Evolutionary conservation across 192 early-diverging fungal species (phyloP).

Genomic region (Cladochytrium replicatum): DNA sequence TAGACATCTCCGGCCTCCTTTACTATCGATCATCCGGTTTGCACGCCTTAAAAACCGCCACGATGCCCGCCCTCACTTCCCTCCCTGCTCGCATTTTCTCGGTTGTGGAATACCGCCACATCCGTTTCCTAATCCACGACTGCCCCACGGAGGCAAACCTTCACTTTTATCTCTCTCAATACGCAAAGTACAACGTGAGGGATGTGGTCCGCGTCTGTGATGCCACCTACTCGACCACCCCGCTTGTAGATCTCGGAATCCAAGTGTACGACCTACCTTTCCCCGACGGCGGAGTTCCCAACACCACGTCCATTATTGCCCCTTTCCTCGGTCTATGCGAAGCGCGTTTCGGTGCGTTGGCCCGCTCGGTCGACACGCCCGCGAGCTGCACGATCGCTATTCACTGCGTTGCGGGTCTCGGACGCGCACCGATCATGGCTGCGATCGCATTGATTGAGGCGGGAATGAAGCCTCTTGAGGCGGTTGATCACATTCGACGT

Average conservation of each 20-base stretch:
- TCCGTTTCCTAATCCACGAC: conserved; percentile 87
- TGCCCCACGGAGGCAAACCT: conserved; percentile 80
- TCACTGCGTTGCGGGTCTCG: conserved; percentile 88
- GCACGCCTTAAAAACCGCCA: too few relatives aligned
- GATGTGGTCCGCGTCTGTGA: conserved; percentile 81
- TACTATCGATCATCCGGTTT: too few relatives aligned
- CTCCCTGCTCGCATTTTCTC: conserved; percentile 58
- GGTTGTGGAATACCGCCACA: conserved; percentile 44
- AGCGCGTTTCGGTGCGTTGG: conserved; percentile 21
- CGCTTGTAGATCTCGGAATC: conserved; percentile 52
- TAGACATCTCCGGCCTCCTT: too few relatives aligned
- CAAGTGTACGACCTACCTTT: conserved; percentile 72
- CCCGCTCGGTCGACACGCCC: conserved; percentile 5
- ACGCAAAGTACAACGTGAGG: conserved; percentile 51
- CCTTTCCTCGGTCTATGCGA: conserved; percentile 54
- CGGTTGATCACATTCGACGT: conserved; percentile 60
- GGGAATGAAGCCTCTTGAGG: conserved; percentile 61
- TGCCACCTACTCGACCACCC: conserved; percentile 60
- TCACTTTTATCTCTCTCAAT: conserved; percentile 60
- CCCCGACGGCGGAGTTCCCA: conserved; percentile 72
- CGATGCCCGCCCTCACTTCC: too few relatives aligned
- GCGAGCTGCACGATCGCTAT: conserved; percentile 43
- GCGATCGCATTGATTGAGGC: conserved; percentile 65
- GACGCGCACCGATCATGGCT: conserved; percentile 86
- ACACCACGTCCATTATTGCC: conserved; percentile 6